phyloP scores from a whole-genome alignment of 208 protist species.

The Trypanosoma lewisi region DNA sequence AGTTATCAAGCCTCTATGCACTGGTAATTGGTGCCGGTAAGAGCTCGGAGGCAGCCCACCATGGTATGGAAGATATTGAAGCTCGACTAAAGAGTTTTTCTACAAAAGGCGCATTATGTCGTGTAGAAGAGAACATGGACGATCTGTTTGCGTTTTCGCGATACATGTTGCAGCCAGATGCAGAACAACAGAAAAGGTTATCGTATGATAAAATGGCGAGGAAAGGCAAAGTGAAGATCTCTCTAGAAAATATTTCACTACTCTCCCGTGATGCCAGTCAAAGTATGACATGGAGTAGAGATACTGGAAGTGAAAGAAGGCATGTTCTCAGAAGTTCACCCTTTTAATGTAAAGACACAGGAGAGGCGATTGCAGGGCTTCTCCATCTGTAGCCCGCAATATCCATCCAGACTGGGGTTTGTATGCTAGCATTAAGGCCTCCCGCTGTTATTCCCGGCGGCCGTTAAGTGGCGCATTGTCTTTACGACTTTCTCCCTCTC shows the following conservation, averaged over 20 bases:
- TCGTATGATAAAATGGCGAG: not conserved
- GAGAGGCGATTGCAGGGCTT: slow-evolving; percentile 19
- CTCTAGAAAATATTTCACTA: not conserved
- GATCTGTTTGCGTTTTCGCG: not conserved
- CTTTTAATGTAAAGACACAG: slow-evolving; percentile 11
- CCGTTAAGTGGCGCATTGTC: not conserved
- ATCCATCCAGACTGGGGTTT: not conserved
- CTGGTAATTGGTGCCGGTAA: slow-evolving; percentile 9
- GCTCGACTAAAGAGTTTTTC: not conserved
- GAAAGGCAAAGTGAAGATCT: not conserved
- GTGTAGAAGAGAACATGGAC: slow-evolving; percentile 1
- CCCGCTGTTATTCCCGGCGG: not conserved
- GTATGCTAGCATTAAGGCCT: not conserved
- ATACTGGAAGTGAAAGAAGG: not conserved
- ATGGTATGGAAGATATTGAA: slow-evolving; percentile 7
- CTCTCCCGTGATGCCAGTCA: not conserved
- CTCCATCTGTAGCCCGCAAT: slow-evolving; percentile 11
- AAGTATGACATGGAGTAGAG: not conserved
- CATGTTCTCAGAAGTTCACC: not conserved
- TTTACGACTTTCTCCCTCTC: not conserved
- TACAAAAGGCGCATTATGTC: not conserved
- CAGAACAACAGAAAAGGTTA: not conserved
- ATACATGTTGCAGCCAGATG: not conserved
- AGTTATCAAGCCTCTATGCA: slow-evolving; percentile 10
- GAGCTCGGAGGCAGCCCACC: slow-evolving; percentile 17